Evolutionary conservation across 148 eudicot genomes (phyloP), one percentile per base, ranked within the genome.

Genomic region (Vaccinium corymbosum): DNA sequence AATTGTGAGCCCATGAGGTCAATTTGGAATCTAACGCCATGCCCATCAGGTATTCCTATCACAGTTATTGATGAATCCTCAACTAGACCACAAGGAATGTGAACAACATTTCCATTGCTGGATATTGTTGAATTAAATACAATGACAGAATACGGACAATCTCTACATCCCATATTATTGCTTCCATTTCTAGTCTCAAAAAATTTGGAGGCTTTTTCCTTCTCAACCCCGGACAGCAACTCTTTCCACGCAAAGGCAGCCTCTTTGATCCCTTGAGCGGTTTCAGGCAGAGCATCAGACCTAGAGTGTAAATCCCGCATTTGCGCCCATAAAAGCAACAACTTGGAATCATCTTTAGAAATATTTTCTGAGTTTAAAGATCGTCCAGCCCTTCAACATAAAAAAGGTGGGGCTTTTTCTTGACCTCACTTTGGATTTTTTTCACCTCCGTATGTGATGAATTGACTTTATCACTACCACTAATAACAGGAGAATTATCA

Each of bases 11-110:
- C 95, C 20, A 91, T 78, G 61, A 95, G 90, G 57, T 93, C 97
- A 82, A 95, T 93, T 64, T 90, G 92, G 81, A 94, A 95, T 82
- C 90, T 90, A 76, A 88, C 91, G 78, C 88, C 89, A 52, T 53
- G 86, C 68, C 90, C 93, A 85, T 91, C 87, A 17, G 95, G 97
- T 81, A 94, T 90, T 81, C 95, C 98, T 83, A 94, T 92, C 29
- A 94, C 77, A 52, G 97, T 93, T 85, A 95, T 85, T 16, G 98
- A 95, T 32, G 98, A 94, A 90, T 90, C 98, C 86, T 91, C 95
- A 82, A 92, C 87, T 80, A 95, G 74, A 87, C 98, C 98, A 90
- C 98, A 94, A 59, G 98, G 98, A 75, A 93, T 85, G 49, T 83
- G 84, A 78, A 91, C 87, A 84, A 74, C 51, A 79, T 55, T 59